Percentiles rank a stretch among this genome's conserved stretches.
Evolutionary conservation across 768 basidiomycete species (phyloP).

Genomic region (Termitomyces sp.): DNA sequence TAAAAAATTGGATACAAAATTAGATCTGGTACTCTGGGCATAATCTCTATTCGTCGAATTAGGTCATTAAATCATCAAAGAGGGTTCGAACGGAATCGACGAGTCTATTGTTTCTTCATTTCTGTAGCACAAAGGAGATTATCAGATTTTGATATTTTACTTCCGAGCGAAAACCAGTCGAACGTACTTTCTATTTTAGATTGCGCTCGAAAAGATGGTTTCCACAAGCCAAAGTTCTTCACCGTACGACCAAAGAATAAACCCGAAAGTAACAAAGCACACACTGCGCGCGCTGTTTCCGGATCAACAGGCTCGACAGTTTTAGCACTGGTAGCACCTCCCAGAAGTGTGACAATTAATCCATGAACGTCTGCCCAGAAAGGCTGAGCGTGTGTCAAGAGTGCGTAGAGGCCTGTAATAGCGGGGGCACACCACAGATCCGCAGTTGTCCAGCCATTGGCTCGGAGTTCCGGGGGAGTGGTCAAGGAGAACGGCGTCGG

Average conservation of each 20-base stretch:
- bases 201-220: constrained; percentile 10
- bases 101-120: constrained; percentile 7
- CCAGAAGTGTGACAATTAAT: constrained; percentile 41
- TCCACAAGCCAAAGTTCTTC: constrained; percentile 50
- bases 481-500: constrained; percentile 62
- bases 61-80: not conserved
- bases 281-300: constrained; percentile 64
- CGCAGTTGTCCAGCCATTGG: constrained; percentile 80
- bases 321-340: constrained; percentile 26
- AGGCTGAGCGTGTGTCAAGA: constrained; percentile 82
- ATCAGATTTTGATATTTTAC: not conserved
- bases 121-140: not conserved
- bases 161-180: not conserved
- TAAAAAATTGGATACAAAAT: not conserved
- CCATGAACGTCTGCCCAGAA: constrained; percentile 65
- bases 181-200: constrained; percentile 10
- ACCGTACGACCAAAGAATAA: constrained; percentile 61
- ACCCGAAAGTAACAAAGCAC: constrained; percentile 55
- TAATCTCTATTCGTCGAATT: not conserved
- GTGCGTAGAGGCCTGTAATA: constrained; percentile 71
- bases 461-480: constrained; percentile 74
- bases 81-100: not conserved
- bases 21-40: not conserved
- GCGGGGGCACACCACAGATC: constrained; percentile 86
- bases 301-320: constrained; percentile 47